Percentiles rank a stretch among this genome's conserved stretches.
These are phyloP conservation scores for Sesbania bispinosa DNA, from an alignment of 306 rosid species.

Conservation along the genomic window DNA sequence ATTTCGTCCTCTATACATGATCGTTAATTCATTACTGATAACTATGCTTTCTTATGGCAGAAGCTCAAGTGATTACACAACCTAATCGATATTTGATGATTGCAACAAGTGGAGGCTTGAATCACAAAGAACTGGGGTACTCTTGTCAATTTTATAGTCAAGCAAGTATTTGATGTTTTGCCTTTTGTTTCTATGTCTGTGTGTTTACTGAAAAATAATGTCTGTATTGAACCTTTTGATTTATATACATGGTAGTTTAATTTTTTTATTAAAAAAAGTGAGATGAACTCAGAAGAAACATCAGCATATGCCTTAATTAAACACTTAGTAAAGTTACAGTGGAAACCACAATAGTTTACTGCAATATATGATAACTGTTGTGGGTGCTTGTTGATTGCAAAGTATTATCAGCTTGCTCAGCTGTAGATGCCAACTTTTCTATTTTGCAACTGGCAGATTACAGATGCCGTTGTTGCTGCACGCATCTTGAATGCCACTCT, in stretches of 20 bases:
- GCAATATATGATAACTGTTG: not conserved
- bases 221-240: not conserved
- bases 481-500: constrained; percentile 94
- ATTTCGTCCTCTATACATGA: not conserved
- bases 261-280: not conserved
- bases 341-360: not conserved
- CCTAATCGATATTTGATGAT: constrained; percentile 73
- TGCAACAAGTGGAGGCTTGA: constrained; percentile 98
- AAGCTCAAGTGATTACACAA: constrained; percentile 50
- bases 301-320: not conserved
- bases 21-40: constrained; percentile 16
- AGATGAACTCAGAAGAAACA: not conserved
- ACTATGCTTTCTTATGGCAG: constrained; percentile 37
- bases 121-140: constrained; percentile 99
- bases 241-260: not conserved
- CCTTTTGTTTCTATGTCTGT: not conserved
- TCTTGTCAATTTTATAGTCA: constrained; percentile 3
- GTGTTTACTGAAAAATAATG: not conserved
- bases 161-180: not conserved
- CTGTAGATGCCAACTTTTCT: constrained; percentile 23
- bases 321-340: not conserved
- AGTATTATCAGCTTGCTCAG: constrained; percentile 8
- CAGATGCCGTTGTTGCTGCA: constrained; percentile 96
- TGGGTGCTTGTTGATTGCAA: constrained; percentile 15
- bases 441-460: constrained; percentile 62